A percentile compares a stretch with the other conserved stretches of the same genome.
Evolutionary conservation across 148 eudicot species (phyloP).

Genomic region (Dianthus caryophyllus): DNA sequence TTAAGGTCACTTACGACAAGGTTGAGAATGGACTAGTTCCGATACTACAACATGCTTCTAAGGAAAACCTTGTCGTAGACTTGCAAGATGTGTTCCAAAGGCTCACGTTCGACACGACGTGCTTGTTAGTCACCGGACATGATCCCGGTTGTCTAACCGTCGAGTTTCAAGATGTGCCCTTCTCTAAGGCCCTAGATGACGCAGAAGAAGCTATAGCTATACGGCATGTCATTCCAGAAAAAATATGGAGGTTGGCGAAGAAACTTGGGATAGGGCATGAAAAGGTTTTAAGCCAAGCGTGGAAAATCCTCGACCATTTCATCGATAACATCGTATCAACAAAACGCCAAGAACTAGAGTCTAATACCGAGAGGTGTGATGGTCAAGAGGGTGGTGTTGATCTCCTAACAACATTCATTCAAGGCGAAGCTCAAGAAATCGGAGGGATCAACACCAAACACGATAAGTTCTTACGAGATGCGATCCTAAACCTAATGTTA

Average conservation of each 20-base stretch:
- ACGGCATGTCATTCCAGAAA: conserved; percentile 29
- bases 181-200: conserved; percentile 34
- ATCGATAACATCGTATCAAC: conserved; percentile 20
- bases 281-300: conserved; percentile 21
- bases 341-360: conserved; percentile 20
- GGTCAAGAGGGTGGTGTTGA: conserved; percentile 25
- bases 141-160: conserved; percentile 31
- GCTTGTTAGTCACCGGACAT: conserved; percentile 29
- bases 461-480: conserved; percentile 50
- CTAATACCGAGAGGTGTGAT: background rate
- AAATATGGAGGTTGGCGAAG: conserved; percentile 23
- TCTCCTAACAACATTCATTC: conserved; percentile 28
- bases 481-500: conserved; percentile 43
- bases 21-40: conserved; percentile 29
- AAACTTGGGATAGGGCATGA: conserved; percentile 26
- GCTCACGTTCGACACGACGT: conserved; percentile 32
- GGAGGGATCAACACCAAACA: conserved; percentile 16
- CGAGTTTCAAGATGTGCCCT: conserved; percentile 25
- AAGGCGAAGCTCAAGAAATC: conserved; percentile 12
- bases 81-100: conserved; percentile 39
- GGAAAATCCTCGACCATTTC: conserved; percentile 34
- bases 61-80: conserved; percentile 25
- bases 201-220: conserved; percentile 30
- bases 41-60: conserved; percentile 25
- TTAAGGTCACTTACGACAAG: conserved; percentile 26